Percentiles rank a stretch among this genome's conserved stretches.
These are phyloP conservation scores for Trametes cingulata DNA, from an alignment of 768 basidiomycete genomes.

Conservation along the genomic window DNA sequence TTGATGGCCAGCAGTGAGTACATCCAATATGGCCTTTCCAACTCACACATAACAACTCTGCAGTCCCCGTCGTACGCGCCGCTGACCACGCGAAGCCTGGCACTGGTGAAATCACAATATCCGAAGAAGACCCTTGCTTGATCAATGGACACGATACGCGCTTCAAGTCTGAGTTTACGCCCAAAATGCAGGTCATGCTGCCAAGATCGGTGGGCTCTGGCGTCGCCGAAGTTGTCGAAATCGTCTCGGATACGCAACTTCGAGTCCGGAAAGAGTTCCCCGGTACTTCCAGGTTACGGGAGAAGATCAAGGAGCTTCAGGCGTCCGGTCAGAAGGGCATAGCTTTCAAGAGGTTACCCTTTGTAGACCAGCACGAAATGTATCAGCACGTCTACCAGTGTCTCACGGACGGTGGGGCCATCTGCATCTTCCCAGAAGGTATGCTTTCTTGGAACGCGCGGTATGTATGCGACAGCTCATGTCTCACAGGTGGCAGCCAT, in stretches of 20 bases:
- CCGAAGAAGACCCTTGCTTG: conserved; percentile 75
- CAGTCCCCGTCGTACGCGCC: conserved; percentile 93
- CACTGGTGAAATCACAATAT: conserved; percentile 68
- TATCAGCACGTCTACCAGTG: conserved; percentile 90
- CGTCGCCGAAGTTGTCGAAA: conserved; percentile 81
- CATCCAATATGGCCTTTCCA: background rate
- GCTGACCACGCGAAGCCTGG: conserved; percentile 82
- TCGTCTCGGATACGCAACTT: conserved; percentile 86
- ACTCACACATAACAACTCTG: background rate
- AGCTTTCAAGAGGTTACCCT: conserved; percentile 80
- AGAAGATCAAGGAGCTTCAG: conserved; percentile 62
- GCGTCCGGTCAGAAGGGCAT: conserved; percentile 61
- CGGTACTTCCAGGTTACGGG: conserved; percentile 63
- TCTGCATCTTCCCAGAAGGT: conserved; percentile 99
- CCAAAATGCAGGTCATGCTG: conserved; percentile 84
- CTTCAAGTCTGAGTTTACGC: conserved; percentile 72
- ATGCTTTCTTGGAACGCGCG: conserved; percentile 36
- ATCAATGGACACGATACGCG: conserved; percentile 79
- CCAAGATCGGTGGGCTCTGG: conserved; percentile 77
- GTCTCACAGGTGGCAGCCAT: conserved; percentile 88
- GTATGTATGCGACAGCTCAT: conserved; percentile 4
- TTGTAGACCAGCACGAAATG: conserved; percentile 93
- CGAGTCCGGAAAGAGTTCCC: conserved; percentile 86
- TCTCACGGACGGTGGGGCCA: conserved; percentile 82
- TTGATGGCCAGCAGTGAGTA: conserved; percentile 85